Base-by-base conservation (phyloP, 331 rosid species). In the Quercus phellos region DNA sequence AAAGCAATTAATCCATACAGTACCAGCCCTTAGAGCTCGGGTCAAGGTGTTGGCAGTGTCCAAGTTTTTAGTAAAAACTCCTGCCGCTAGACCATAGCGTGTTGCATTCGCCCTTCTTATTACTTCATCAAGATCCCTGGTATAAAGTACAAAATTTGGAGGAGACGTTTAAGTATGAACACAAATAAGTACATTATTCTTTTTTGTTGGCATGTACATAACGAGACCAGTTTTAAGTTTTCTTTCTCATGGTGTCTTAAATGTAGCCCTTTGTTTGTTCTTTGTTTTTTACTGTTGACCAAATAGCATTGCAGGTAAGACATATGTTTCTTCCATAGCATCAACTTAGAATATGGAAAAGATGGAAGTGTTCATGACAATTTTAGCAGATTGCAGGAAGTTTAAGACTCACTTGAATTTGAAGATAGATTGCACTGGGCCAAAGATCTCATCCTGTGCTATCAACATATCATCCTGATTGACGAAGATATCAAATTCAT, bases 391-490 rank as follows among this genome's bases (percentile, higher is more conserved):
- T 5, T 9, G 38, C 50, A 66, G 46, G 74, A 17, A 29, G 69
- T 35, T 18, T 68, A 35, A 51, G 29, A 86, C 98, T 88, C 79
- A 88, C 98, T 84, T 93, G 90, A 88, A 93, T 66, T 93, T 93
- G 82, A 93, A 83, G 85, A 93, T 88, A 58, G 92, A 74, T 72
- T 93, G 95, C 21, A 91, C 95, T 0, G 98, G 98, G 43, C 98
- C 98, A 22, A 93, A 93, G 67, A 93, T 93, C 83, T 93, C 98
- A 8, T 93, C 97, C 72, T 81, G 76, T 21, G 98, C 98, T 73
- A 93, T 93, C 88, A 86, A 73, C 98, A 93, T 93, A 81, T 84
- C 73, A 51, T 93, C 98, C 97, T 90, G 78, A 61, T 53, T 6
- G 42, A 43, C 32, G 66, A 42, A 64, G 51, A 54, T 16, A 70